Base-by-base conservation (phyloP, 1,284 basidiomycete genomes). In the Abortiporus biennis region DNA sequence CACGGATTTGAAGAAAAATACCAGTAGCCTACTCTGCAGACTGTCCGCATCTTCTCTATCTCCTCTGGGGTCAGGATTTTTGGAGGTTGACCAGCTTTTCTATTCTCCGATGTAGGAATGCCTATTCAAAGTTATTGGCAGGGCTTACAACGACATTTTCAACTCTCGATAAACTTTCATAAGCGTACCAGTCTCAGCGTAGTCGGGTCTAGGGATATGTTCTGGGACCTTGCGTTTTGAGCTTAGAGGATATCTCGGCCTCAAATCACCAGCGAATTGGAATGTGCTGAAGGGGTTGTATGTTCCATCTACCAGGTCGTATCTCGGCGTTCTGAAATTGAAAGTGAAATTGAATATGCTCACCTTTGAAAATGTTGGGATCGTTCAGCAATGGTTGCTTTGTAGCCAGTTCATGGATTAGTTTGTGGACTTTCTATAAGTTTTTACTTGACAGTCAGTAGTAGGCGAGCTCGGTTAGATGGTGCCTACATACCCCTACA, bases 191-290 rank as follows among this genome's bases (percentile, higher is more conserved):
- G 81, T 72, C 52, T 74, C 70, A 36, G 80, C 83, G 62, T 92
- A 91, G 51, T 92, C 90, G 6, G 89, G 90, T 42, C 74, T 69
- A n/a, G 69, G 71, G 51, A 92, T 91, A 52, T 86, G 78, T 20
- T 71, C 74, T 6, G 89, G 90, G 3, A 92, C 76, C 11, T 56
- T 56, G 31, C 89, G 81, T 48, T 65, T 77, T 12, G 81, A 70
- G 13, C 85, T 83, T 30, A 88, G 68, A 27, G 90, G 90, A 61
- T 91, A 90, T 34, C 74, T 69, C 1, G 89, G 86, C 44, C 82
- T 75, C 43, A 91, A 39, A 1, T 73, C 51, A n/a, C 89, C 89
- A 22, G 87, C 80, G 61, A 76, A 92, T 3, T 58, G 54, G 59
- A 72, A 85, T 51, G 65, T 73, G 3, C 74, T 74, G 62, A 85